phyloP scores from a whole-genome alignment of 305 asterid genomes.

The Andrographis paniculata region DNA sequence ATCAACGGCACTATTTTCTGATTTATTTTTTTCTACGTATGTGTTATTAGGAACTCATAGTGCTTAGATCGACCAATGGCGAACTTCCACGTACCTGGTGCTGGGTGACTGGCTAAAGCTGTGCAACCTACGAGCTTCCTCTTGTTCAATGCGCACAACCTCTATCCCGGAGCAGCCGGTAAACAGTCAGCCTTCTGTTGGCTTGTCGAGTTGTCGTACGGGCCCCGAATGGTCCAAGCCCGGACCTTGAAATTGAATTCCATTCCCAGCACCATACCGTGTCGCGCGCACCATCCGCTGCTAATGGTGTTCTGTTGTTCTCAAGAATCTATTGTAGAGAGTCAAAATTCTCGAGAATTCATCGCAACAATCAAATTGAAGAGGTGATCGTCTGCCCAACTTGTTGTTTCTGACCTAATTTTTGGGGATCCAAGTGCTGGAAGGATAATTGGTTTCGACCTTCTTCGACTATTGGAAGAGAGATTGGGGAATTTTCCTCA shows the following conservation, averaged over 20 bases:
- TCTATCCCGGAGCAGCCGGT: neutral
- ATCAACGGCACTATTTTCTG: too few relatives aligned
- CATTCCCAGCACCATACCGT: too few relatives aligned
- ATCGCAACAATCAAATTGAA: neutral
- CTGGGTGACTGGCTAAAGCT: neutral
- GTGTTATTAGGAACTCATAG: neutral
- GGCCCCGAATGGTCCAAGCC: too few relatives aligned
- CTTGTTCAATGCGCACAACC: neutral
- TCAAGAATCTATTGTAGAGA: too few relatives aligned
- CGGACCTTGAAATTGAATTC: too few relatives aligned
- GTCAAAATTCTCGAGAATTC: neutral
- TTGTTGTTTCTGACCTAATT: neutral
- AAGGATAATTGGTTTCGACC: neutral
- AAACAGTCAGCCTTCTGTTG: neutral
- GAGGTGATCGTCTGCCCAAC: neutral
- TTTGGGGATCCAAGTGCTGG: neutral
- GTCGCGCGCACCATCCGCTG: too few relatives aligned
- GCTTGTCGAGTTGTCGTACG: too few relatives aligned
- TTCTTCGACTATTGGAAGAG: too few relatives aligned
- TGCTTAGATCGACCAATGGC: neutral
- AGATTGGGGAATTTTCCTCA: too few relatives aligned
- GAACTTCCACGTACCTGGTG: neutral
- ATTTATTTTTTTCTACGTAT: too few relatives aligned
- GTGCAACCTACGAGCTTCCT: neutral
- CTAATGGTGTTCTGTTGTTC: too few relatives aligned